phyloP scores from a whole-genome alignment of 768 basidiomycete genomes.

The Tephrocybe sp. region DNA sequence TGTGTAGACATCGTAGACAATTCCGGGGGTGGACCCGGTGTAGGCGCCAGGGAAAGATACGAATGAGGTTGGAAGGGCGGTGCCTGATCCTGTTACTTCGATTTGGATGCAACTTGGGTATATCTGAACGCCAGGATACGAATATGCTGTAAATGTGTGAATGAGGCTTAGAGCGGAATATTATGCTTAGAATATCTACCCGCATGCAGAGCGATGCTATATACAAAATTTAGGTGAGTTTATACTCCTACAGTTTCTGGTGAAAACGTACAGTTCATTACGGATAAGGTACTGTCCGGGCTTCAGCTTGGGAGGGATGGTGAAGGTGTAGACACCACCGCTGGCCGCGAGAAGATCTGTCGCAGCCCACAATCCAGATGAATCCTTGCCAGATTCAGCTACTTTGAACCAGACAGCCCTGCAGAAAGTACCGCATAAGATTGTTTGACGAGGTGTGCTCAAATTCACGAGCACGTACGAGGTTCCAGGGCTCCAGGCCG shows the following conservation, averaged over 20 bases:
- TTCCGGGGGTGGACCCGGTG: conserved; percentile 31
- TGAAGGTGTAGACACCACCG: conserved; percentile 45
- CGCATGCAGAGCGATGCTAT: conserved; percentile 39
- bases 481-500: conserved; percentile 39
- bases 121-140: conserved; percentile 43
- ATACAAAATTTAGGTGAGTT: not conserved
- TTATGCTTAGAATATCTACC: conserved; percentile 18
- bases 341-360: conserved; percentile 36
- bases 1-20: conserved; percentile 36
- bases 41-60: conserved; percentile 53
- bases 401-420: conserved; percentile 58
- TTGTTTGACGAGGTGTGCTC: not conserved
- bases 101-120: conserved; percentile 50
- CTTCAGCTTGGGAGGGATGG: conserved; percentile 43
- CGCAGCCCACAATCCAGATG: conserved; percentile 45
- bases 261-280: conserved; percentile 39
- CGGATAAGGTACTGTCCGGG: conserved; percentile 50
- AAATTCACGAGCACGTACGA: conserved; percentile 22
- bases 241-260: not conserved
- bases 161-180: not conserved
- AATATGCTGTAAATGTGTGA: conserved; percentile 25
- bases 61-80: conserved; percentile 40
- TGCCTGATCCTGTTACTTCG: conserved; percentile 45
- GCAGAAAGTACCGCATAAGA: not conserved
- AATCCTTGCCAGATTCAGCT: conserved; percentile 41